Conservation (phyloP, 2,329 filamentous ascomycete genomes). For the Venturia pyrina region DNA sequence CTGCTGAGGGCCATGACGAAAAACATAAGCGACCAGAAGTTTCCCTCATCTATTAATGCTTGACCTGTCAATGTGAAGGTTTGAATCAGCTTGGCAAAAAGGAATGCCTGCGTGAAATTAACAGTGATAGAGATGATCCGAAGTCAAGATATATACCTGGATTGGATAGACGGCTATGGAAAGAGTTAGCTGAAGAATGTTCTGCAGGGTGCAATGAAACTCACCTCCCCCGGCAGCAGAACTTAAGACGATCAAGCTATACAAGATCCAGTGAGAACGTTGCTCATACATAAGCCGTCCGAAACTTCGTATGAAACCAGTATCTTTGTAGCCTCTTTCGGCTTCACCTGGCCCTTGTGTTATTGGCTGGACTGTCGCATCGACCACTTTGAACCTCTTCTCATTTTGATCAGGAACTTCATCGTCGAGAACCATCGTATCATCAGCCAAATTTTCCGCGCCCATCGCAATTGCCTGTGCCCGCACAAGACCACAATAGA, state of each 20-base stretch:
- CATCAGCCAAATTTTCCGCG: slow-evolving; percentile 17
- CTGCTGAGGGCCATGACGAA: slow-evolving; percentile 45
- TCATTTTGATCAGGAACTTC: slow-evolving; percentile 15
- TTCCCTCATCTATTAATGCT: slow-evolving; percentile 25
- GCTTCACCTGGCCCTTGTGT: background rate
- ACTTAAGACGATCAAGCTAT: slow-evolving; percentile 21
- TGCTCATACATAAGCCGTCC: slow-evolving; percentile 26
- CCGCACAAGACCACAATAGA: slow-evolving; percentile 58
- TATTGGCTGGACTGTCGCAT: background rate
- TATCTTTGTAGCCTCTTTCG: slow-evolving; percentile 20
- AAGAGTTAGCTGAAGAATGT: background rate
- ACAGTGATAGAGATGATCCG: slow-evolving; percentile 15
- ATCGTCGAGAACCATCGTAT: slow-evolving; percentile 12
- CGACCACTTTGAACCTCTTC: background rate
- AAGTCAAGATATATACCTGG: background rate
- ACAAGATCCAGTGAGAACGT: slow-evolving; percentile 24
- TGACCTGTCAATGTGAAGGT: slow-evolving; percentile 25
- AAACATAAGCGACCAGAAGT: slow-evolving; percentile 60
- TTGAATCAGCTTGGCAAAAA: slow-evolving; percentile 28
- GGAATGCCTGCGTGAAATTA: slow-evolving; percentile 20
- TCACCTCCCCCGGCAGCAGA: slow-evolving; percentile 16
- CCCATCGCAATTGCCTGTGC: slow-evolving; percentile 28
- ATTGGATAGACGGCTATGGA: slow-evolving; percentile 10
- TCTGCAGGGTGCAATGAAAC: too few relatives aligned
- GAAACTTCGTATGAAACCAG: slow-evolving; percentile 23